Base-by-base conservation (phyloP, 2,329 filamentous ascomycete species). In the Stemphylium beticola region DNA sequence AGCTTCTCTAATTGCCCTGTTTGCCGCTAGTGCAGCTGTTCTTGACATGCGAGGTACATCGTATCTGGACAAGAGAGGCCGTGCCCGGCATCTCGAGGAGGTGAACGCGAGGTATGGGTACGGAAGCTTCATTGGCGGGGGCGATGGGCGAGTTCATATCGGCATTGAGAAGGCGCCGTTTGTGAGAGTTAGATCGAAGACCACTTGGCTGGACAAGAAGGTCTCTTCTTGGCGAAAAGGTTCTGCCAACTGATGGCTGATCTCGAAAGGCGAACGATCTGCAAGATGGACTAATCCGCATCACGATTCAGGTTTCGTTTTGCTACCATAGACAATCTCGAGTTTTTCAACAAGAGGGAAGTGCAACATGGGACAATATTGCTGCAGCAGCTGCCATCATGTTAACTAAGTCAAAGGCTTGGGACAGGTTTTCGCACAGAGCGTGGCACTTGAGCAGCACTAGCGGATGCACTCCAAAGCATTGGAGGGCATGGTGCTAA, bases 111-210 rank as follows among this genome's bases (percentile, higher is more conserved):
- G 51, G 0, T 81, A 81, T 49, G 80, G 79, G 0, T 86, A 81
- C 60, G 83, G 84, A 0, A 74, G 72, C 0, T 86, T 77, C 49
- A 48, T 82, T 1, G 83, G 82, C 0, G 83, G 82, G 0, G 45
- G 38, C 4, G 83, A 86, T 57, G 79, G 81, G 0, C 72, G 73
- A 7, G 67, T 72, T 0, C 81, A 85, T 50, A 55, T 82, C 0
- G 84, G 84, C 0, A 80, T 86, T 38, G 84, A 87, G 31, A 65
- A 76, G 20, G 74, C 79, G 20, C 78, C 79, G 0, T 78, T 78
- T 47, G 61, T 71, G 17, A 53, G 46, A 9, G n/a, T 40, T 17
- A 33, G 37, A 22, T 46, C 54, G 3, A 73, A 58, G 17, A 44
- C 56, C 18, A 64, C 53, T 4, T 60, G 59, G 57, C 22, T 66